A percentile compares a stretch with the other conserved stretches of the same genome.
Evolutionary conservation across 108 stramenopile species (phyloP).

Genomic region (Aurantiochytrium sp.): DNA sequence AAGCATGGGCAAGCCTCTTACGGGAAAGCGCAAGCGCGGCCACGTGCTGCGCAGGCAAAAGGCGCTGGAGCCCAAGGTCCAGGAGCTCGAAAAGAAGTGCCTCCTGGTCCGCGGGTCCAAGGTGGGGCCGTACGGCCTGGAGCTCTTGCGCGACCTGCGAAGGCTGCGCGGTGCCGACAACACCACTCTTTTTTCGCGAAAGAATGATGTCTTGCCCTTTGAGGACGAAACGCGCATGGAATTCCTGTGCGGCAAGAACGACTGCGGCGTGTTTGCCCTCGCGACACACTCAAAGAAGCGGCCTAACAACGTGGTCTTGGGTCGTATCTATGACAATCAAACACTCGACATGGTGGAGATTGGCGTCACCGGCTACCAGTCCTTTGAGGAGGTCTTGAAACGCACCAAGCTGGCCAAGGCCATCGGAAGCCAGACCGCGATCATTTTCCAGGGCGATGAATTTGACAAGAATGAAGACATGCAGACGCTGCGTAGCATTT

Average conservation of each 20-base stretch:
- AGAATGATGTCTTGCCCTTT: conserved; percentile 48
- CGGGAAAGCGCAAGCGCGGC: conserved; percentile 9
- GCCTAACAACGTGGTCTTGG: conserved; percentile 91
- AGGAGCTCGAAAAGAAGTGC: neutral
- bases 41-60: conserved; percentile 6
- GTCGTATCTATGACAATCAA: conserved; percentile 87
- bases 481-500: conserved; percentile 72
- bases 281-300: conserved; percentile 96
- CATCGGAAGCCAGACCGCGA: neutral
- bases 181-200: conserved; percentile 29
- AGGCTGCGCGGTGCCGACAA: neutral
- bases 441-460: conserved; percentile 78
- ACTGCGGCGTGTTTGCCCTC: conserved; percentile 78
- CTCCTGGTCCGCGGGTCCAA: neutral
- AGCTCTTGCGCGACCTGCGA: neutral
- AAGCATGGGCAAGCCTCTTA: neutral
- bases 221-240: conserved; percentile 49
- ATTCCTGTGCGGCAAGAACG: conserved; percentile 73
- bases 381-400: conserved; percentile 58
- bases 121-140: neutral
- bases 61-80: neutral
- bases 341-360: conserved; percentile 96
- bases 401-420: neutral
- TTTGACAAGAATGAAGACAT: conserved; percentile 66
- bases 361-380: conserved; percentile 71